Evolutionary conservation across 352 stramenopile species (phyloP).

Genomic region (Globisporangium parvum): DNA sequence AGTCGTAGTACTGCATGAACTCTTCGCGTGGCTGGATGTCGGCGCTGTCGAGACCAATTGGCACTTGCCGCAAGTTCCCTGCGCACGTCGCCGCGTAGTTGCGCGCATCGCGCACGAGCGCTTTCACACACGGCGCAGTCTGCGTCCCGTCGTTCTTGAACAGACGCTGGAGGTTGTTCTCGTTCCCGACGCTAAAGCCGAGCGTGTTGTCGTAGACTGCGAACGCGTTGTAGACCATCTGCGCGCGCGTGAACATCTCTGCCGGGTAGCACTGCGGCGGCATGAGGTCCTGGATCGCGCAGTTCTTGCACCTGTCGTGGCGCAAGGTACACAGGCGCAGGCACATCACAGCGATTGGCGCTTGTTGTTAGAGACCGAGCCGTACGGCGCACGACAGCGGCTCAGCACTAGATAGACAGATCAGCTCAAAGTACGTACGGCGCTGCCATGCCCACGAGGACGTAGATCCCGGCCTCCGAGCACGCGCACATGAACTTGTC

Average conservation of each 20-base stretch:
- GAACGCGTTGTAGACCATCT: constrained; percentile 69
- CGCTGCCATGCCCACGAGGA: constrained; percentile 55
- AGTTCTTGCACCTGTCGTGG: constrained; percentile 37
- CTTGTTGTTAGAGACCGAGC: too few species aligned
- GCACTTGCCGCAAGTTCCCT: constrained; percentile 38
- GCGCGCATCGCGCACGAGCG: constrained; percentile 51
- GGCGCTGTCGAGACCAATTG: constrained; percentile 67
- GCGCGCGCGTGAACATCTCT: constrained; percentile 40
- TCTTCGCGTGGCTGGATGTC: constrained; percentile 53
- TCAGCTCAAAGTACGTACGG: too few species aligned
- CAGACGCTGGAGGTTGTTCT: constrained; percentile 54
- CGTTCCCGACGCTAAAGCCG: constrained; percentile 60
- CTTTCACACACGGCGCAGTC: constrained; percentile 70
- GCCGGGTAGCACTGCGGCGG: constrained; percentile 47
- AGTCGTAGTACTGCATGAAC: constrained; percentile 78
- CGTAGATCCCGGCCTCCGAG: constrained; percentile 65
- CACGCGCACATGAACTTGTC: constrained; percentile 80
- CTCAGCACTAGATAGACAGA: too few species aligned
- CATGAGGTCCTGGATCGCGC: constrained; percentile 31
- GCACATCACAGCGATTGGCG: too few species aligned
- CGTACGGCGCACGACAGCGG: too few species aligned
- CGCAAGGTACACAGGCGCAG: too few species aligned
- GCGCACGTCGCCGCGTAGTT: constrained; percentile 42
- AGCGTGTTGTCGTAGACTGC: constrained; percentile 71
- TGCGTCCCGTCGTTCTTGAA: constrained; percentile 25